phyloP scores from a whole-genome alignment of 106 monocot species.

The Hemerocallis citrina region DNA sequence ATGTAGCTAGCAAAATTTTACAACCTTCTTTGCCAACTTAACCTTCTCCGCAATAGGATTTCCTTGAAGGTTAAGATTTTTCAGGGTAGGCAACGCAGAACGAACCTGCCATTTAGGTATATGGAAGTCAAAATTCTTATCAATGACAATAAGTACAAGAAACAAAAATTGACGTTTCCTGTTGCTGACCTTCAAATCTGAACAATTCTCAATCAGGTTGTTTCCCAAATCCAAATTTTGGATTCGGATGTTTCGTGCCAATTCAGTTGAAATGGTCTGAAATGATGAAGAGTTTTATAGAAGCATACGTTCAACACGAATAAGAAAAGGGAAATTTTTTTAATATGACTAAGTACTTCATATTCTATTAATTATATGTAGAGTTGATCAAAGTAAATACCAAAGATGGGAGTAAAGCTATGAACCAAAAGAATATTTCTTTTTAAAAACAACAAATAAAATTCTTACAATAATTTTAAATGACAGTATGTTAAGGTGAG shows the following conservation, averaged over 20 bases:
- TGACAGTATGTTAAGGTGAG: too few species aligned
- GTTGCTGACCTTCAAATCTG: conserved; percentile 58
- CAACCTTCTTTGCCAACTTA: conserved; percentile 64
- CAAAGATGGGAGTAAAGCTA: too few species aligned
- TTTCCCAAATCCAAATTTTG: conserved; percentile 73
- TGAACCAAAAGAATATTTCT: too few species aligned
- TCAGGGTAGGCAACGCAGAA: conserved; percentile 55
- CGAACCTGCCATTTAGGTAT: conserved; percentile 37
- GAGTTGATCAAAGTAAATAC: too few species aligned
- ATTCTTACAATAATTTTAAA: too few species aligned
- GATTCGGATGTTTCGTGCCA: conserved; percentile 46
- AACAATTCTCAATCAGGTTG: conserved; percentile 58
- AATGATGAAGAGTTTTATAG: background rate
- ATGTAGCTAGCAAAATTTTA: background rate
- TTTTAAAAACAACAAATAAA: too few species aligned
- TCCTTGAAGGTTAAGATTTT: conserved; percentile 77
- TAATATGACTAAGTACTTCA: too few species aligned
- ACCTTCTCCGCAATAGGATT: conserved; percentile 69
- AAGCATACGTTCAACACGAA: too few species aligned
- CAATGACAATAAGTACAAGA: background rate
- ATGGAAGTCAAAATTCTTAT: too few species aligned
- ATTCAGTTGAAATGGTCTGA: conserved; percentile 48
- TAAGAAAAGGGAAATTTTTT: too few species aligned
- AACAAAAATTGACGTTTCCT: background rate
- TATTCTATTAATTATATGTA: too few species aligned